Base-by-base conservation (phyloP, 2,329 filamentous ascomycete genomes). In the Pseudogymnoascus sp. region DNA sequence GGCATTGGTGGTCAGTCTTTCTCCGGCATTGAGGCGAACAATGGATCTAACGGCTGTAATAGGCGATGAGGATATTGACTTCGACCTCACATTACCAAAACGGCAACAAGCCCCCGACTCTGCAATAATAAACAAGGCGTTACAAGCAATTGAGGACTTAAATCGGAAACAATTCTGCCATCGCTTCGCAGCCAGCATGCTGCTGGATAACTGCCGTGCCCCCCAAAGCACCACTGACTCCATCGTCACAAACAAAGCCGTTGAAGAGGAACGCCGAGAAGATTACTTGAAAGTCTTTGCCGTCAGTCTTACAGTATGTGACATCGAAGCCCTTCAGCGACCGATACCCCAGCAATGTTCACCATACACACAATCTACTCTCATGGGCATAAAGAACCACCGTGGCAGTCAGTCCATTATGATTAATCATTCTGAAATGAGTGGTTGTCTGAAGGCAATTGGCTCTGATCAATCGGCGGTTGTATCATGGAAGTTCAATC, bases 401-500 rank as follows among this genome's bases (percentile, higher is more conserved):
- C 65, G 74, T 67, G 65, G 74, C 70, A 72, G 63, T 69, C 70
- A 65, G 15, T 64, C 64, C 70, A 65, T 68, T 53, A 59, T 71
- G 64, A 64, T 60, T 67, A 66, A 65, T 60, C 61, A 67, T 4
- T 67, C 73, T 26, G 60, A 73, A 17, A 67, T 86, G 23, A 75
- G 78, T 53, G 69, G 74, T 9, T 89, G 86, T 67, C 73, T 86
- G 4, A 77, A 75, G 53, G 79, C 79, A 4, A 72, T 89, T 1
- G 80, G 82, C 53, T 78, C 78, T 17, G 77, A 80, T 23, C 78
- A 81, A 1, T 83, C 85, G 50, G 82, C 78, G 71, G 88, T 85
- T 85, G 86, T 80, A 1, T 87, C 84, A 23, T 89, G 85, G 74
- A 84, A 82, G 67, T 86, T 86, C 71, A 83, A 79, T 64, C 78